A percentile compares a stretch with the other conserved stretches of the same genome.
Evolutionary conservation across 2,329 filamentous ascomycete genomes (phyloP).

Genomic region (Drechslerella stenobrocha): DNA sequence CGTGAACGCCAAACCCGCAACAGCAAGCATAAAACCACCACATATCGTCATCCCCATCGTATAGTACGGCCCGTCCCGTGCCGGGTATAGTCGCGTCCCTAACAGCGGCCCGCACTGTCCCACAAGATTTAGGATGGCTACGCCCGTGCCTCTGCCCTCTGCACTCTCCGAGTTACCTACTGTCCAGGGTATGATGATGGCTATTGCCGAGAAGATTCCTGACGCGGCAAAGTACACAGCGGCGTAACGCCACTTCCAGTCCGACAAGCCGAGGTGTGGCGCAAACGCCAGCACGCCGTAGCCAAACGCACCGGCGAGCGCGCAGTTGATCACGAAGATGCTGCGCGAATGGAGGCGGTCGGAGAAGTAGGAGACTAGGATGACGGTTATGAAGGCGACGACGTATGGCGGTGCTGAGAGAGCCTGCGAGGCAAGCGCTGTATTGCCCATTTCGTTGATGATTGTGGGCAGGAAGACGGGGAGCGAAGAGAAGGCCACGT

Average conservation of each 20-base stretch:
- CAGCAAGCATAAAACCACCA: conserved; percentile 65
- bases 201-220: conserved; percentile 69
- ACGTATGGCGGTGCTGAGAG: conserved; percentile 73
- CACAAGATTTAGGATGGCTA: conserved; percentile 69
- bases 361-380: conserved; percentile 66
- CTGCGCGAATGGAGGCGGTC: conserved; percentile 69
- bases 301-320: conserved; percentile 64
- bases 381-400: conserved; percentile 66
- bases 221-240: conserved; percentile 62
- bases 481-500: conserved; percentile 68
- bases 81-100: conserved; percentile 67
- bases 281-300: conserved; percentile 68
- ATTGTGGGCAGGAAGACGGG: conserved; percentile 69
- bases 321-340: conserved; percentile 63
- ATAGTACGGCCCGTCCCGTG: conserved; percentile 62
- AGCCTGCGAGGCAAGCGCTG: conserved; percentile 68
- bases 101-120: conserved; percentile 68
- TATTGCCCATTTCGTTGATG: conserved; percentile 69
- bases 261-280: conserved; percentile 51
- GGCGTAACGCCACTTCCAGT: conserved; percentile 57
- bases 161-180: conserved; percentile 71
- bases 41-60: conserved; percentile 66
- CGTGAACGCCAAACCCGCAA: conserved; percentile 62
- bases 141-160: conserved; percentile 67
- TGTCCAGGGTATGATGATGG: conserved; percentile 72